Base-by-base conservation (phyloP, 345 rosid genomes). In the Camelina sativa region DNA sequence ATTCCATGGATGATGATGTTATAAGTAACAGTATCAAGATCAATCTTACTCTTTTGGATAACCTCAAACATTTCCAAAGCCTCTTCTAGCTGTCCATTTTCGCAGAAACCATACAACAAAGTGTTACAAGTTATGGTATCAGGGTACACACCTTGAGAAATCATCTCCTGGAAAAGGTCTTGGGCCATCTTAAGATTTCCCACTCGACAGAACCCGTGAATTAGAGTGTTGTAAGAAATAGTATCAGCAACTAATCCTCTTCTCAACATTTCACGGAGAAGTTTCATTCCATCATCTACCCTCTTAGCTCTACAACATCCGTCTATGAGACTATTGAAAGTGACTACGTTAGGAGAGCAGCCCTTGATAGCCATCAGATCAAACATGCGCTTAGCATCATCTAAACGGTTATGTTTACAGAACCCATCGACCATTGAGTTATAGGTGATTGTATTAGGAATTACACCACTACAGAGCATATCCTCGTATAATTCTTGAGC, bases 371-470 rank as follows among this genome's bases (percentile, higher is more conserved):
- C 35, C 35, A 62, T 62, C 2, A 6, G 7, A 62, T 62, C 51
- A 62, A 22, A 62, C 35, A 62, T 62, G 4, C 4, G 19, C 2
- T 62, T 62, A 0, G 19, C 51, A 2, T 62, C 66, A 62, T 62
- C 66, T 22, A 62, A 13, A 22, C 66, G 51, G 47, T 47, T 10
- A 30, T 65, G 40, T 40, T 65, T 65, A 54, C 40, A 16, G 16
- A 23, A 64, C 9, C 69, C 55, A 30, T 64, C n/a, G 1, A 64
- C 28, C 41, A 64, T 25, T n/a, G 55, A 41, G 8, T 1, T 62
- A 63, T 40, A 55, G 22, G 62, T 32, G 15, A 59, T 0, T 2
- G 46, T 59, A 17, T 17, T 0, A 59, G 64, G 46, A 59, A 1
- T 4, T 59, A 59, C 10, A 35, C 8, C 25, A 8, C 63, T 5